A percentile compares a stretch with the other conserved stretches of the same genome.
Evolutionary conservation across 768 basidiomycete genomes (phyloP).

Genomic region (Macrocybe gigantea): DNA sequence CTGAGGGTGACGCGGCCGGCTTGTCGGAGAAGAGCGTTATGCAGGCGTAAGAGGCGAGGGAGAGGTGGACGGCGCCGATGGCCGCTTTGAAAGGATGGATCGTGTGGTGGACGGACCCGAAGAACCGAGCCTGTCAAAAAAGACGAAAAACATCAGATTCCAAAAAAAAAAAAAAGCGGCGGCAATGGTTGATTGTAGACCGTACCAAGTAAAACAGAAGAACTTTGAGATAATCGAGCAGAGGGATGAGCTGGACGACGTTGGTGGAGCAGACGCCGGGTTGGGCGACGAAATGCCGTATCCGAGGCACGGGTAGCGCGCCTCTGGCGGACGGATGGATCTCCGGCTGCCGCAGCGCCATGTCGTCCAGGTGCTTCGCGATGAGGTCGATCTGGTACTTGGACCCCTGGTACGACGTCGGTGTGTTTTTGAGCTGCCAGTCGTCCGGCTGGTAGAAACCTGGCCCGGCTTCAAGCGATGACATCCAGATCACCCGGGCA

Average conservation of each 20-base stretch:
- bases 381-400: slow-evolving; percentile 80
- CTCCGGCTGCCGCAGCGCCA: background rate
- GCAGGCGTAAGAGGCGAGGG: slow-evolving; percentile 49
- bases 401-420: slow-evolving; percentile 59
- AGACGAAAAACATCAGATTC: background rate
- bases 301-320: slow-evolving; percentile 13
- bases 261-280: slow-evolving; percentile 70
- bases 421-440: slow-evolving; percentile 62
- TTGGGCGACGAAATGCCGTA: slow-evolving; percentile 59
- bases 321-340: background rate
- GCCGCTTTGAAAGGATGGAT: slow-evolving; percentile 62
- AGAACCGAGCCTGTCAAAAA: slow-evolving; percentile 48
- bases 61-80: slow-evolving; percentile 58
- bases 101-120: slow-evolving; percentile 64
- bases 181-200: background rate
- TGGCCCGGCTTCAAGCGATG: slow-evolving; percentile 60
- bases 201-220: slow-evolving; percentile 61
- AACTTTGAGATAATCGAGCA: slow-evolving; percentile 44
- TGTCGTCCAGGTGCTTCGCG: slow-evolving; percentile 42
- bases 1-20: too few species aligned
- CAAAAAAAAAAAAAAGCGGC: background rate
- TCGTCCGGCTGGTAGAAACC: slow-evolving; percentile 55
- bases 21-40: slow-evolving; percentile 29
- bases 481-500: slow-evolving; percentile 73
- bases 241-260: slow-evolving; percentile 41